Base-by-base conservation (phyloP, 2,329 filamentous ascomycete genomes). In the Sphaerulina musiva region DNA sequence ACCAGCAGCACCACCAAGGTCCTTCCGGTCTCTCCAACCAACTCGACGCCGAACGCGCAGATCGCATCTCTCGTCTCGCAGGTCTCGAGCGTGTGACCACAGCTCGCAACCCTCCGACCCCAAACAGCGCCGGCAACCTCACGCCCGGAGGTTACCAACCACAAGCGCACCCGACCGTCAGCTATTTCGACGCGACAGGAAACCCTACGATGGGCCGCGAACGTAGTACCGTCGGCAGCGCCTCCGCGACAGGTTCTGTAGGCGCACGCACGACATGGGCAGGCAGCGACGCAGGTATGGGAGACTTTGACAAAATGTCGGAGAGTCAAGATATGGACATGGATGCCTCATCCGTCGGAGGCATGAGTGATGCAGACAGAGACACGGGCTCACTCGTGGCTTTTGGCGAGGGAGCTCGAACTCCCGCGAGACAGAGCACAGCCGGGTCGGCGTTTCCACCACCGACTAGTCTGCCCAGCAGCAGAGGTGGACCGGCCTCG, bases 11-110 rank as follows among this genome's bases (percentile, higher is more conserved):
- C 54, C 51, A 76, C 52, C 78, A 80, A 55, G 57, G 58, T 46
- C 32, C 47, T 14, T 70, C 82, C 2, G 86, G 48, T 45, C 57
- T 71, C 72, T 54, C 77, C 80, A 72, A 77, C 76, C n/a, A 70
- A 69, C 36, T 71, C 81, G 6, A 86, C 84, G 17, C 63, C 59
- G 51, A 62, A 46, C 59, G 59, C 64, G 61, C 92, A 86, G 65
- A 96, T 72, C 90, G 92, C 66, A 96, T 97, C 72, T 95, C 90
- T 42, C 90, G 92, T 48, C 83, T 96, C 20, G 88, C 91, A 10
- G 92, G 92, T n/a, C 81, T 96, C 38, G 90, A 95, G 70, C 84
- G 88, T 53, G 85, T 96, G 54, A 85, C 87, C 12, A 87, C 89
- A n/a, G 79, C 86, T 42, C 84, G 87, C 58, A 72, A 72, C 57